phyloP scores from a whole-genome alignment of 257 asterid species.

The Ajuga chamaepitys region DNA sequence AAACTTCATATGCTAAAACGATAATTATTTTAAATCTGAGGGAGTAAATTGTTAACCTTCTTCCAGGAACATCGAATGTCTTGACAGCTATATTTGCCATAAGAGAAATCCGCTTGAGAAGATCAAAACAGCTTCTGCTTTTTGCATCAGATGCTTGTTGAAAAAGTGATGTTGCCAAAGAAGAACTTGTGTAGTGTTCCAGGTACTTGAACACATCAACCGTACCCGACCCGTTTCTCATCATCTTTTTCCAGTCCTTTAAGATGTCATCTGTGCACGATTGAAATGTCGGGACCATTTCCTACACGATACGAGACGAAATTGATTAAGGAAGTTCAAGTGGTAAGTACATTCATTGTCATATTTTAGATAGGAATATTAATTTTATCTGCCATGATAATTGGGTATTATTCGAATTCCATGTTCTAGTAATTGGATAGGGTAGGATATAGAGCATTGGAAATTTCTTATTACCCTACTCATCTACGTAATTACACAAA shows the following conservation, averaged over 20 bases:
- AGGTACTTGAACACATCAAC: constrained; percentile 27
- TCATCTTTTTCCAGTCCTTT: constrained; percentile 19
- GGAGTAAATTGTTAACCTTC: too few species aligned
- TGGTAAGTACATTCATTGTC: too few species aligned
- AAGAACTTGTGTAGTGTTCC: constrained; percentile 19
- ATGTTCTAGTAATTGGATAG: too few species aligned
- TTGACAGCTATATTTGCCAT: constrained; percentile 26
- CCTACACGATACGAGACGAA: constrained; percentile 1
- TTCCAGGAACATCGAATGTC: constrained; percentile 26
- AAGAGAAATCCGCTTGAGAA: constrained; percentile 18
- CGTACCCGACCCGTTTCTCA: constrained; percentile 21
- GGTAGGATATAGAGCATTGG: too few species aligned
- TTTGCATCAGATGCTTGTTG: constrained; percentile 11
- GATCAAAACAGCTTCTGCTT: constrained; percentile 15
- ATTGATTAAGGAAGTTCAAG: too few species aligned
- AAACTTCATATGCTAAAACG: too few species aligned
- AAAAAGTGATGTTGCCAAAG: constrained; percentile 18
- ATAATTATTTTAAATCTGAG: too few species aligned
- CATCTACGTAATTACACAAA: too few species aligned
- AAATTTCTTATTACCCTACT: too few species aligned
- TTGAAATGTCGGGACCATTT: constrained; percentile 20
- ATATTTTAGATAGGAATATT: too few species aligned
- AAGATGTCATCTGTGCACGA: constrained; percentile 10
- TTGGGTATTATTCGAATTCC: too few species aligned
- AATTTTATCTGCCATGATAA: too few species aligned